A percentile compares a stretch with the other conserved stretches of the same genome.
These are phyloP conservation scores for Leucosporidium creatinivorum DNA, from an alignment of 768 basidiomycete species.

Conservation along the genomic window DNA sequence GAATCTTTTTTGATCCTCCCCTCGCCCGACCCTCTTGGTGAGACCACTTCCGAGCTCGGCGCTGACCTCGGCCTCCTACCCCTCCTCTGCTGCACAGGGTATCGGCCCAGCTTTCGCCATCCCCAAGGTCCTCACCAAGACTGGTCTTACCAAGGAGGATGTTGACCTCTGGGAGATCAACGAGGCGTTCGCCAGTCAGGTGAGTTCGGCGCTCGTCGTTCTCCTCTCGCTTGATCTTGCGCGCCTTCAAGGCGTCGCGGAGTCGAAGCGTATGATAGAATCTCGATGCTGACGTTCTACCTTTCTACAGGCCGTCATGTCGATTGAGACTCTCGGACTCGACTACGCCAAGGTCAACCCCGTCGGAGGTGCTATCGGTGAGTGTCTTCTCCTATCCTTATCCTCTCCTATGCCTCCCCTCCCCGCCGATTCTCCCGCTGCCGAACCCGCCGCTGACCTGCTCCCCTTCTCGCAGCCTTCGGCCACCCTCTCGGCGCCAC, in stretches of 20 bases:
- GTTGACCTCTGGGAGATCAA: constrained; percentile 63
- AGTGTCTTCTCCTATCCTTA: no score
- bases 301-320: constrained; percentile 67
- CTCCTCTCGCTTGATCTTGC: neutral
- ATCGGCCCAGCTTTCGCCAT: constrained; percentile 79
- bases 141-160: constrained; percentile 60
- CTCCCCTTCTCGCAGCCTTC: constrained; percentile 11
- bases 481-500: constrained; percentile 70
- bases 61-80: neutral
- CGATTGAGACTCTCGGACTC: constrained; percentile 54
- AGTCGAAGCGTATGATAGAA: no score
- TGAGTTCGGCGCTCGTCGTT: neutral
- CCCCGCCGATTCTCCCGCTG: constrained; percentile 6
- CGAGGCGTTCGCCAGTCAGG: constrained; percentile 31
- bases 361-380: constrained; percentile 73
- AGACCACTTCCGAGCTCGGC: constrained; percentile 36
- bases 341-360: constrained; percentile 69
- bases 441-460: neutral
- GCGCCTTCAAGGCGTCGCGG: neutral
- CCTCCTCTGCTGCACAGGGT: constrained; percentile 10
- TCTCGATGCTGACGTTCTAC: constrained; percentile 39
- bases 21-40: constrained; percentile 1
- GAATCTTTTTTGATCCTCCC: constrained; percentile 1
- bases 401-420: no score
- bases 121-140: constrained; percentile 59